Evolutionary conservation across 352 stramenopile species (phyloP), one percentile per base, ranked within the genome.

Genomic region (Pythium myriotylum): DNA sequence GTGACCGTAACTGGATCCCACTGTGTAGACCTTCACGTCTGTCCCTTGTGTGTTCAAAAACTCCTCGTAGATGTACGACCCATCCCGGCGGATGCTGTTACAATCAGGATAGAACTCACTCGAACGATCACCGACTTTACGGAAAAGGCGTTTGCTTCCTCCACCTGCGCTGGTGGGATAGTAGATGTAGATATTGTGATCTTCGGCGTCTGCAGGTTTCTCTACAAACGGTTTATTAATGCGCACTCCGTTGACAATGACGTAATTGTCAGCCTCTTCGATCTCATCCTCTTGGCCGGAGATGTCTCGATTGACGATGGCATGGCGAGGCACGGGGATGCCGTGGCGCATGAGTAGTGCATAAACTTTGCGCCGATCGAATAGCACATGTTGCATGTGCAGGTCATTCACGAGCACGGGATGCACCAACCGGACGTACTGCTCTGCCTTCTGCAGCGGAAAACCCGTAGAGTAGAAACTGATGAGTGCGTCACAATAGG

Each of bases 161-260:
- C 98, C 97, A 24, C 97, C 98, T 12, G 97, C 96, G 54, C 84
- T 98, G 22, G 91, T 97, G 0, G 97, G 97, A 68, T 99, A 99
- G 74, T 99, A 99, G 68, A 99, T 99, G 71, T 98, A 97, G 62
- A 99, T 97, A 68, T 99, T 99, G 76, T 99, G 98, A 82, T 99
- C 97, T 62, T 99, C 98, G 0, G 97, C 96, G 73, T 99, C 86
- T 1, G 98, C 96, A 0, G 98, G 98, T 77, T 99, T 99, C 76
- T 99, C 98, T 0, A 99, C 97, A 64, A 99, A 99, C 2, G 97
- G 98, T 74, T 99, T 99, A 73, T 99, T 92, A 57, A 99, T 97
- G 45, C 82, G 85, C 32, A 98, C 86, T 27, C 95, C 96, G 69
- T 99, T 98, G 41, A 99, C 76, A 24, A 85, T 73, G 10, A 95